phyloP scores from a whole-genome alignment of 2,329 filamentous ascomycete genomes.

The Aspergillus pseudoviridinutans region DNA sequence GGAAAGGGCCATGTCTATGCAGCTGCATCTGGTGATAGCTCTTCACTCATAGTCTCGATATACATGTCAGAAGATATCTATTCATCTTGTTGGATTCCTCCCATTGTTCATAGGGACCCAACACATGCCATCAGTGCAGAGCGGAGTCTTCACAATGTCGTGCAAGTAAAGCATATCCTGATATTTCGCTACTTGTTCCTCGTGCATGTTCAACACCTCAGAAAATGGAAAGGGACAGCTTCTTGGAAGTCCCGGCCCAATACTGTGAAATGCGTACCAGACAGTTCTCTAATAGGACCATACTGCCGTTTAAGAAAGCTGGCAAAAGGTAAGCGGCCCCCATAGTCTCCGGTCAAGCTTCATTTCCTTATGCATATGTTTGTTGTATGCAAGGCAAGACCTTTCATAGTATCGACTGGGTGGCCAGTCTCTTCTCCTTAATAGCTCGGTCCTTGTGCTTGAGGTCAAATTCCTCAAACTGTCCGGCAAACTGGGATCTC shows the following conservation, averaged over 20 bases:
- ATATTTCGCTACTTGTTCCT: slow-evolving; percentile 15
- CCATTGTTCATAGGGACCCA: slow-evolving; percentile 18
- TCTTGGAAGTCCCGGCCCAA: slow-evolving; percentile 13
- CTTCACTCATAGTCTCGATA: slow-evolving; percentile 19
- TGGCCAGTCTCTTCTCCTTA: slow-evolving; percentile 7
- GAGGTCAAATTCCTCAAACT: slow-evolving; percentile 11
- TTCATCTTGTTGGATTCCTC: slow-evolving; percentile 16
- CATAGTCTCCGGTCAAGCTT: slow-evolving; percentile 17
- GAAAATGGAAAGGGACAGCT: slow-evolving; percentile 15
- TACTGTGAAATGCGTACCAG: slow-evolving; percentile 15
- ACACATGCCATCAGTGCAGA: slow-evolving; percentile 20
- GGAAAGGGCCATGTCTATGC: slow-evolving; percentile 21
- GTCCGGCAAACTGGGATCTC: slow-evolving; percentile 14
- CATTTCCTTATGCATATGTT: slow-evolving; percentile 16
- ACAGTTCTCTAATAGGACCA: slow-evolving; percentile 15
- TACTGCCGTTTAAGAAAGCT: slow-evolving; percentile 11
- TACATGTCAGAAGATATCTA: slow-evolving; percentile 17
- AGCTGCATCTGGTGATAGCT: slow-evolving; percentile 13
- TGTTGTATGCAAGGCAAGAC: slow-evolving; percentile 16
- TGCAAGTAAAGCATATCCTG: slow-evolving; percentile 17
- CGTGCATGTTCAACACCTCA: slow-evolving; percentile 10
- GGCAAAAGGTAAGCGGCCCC: slow-evolving; percentile 18
- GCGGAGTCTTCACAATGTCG: slow-evolving; percentile 18
- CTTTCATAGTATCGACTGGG: slow-evolving; percentile 22
- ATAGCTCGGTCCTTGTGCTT: slow-evolving; percentile 10